These are phyloP conservation scores for Septoria linicola DNA, from an alignment of 2,329 filamentous ascomycete genomes.

Conservation along the genomic window DNA sequence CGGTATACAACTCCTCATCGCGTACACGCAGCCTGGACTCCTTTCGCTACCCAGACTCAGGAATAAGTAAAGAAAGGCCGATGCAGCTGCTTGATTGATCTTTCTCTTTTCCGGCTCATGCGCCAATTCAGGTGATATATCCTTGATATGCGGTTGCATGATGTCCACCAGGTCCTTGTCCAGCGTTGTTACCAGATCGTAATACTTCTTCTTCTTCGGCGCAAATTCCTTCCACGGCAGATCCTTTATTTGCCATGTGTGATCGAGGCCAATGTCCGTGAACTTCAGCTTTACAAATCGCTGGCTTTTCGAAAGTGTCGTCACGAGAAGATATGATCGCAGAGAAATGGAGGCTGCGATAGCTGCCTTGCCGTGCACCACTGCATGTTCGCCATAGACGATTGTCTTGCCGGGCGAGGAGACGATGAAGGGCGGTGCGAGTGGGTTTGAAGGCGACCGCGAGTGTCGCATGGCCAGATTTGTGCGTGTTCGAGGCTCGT, in stretches of 20 bases:
- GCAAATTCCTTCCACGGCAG: conserved; percentile 85
- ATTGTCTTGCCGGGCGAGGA: conserved; percentile 98
- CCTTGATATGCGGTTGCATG: conserved; percentile 73
- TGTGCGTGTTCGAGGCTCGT: background rate
- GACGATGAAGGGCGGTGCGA: conserved; percentile 92
- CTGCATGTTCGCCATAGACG: conserved; percentile 94
- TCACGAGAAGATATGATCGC: conserved; percentile 94
- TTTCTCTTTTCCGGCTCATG: conserved; percentile 66
- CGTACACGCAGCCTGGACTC: conserved; percentile 81
- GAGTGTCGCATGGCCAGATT: conserved; percentile 10
- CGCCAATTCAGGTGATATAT: conserved; percentile 63
- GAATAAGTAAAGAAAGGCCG: conserved; percentile 89
- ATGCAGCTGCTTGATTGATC: conserved; percentile 78
- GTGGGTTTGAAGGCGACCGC: conserved; percentile 51
- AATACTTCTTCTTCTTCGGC: conserved; percentile 92
- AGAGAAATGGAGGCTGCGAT: conserved; percentile 94
- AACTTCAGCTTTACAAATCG: conserved; percentile 86
- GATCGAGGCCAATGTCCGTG: conserved; percentile 82
- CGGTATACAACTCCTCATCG: conserved; percentile 87
- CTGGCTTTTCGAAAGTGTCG: conserved; percentile 86
- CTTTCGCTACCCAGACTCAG: conserved; percentile 77
- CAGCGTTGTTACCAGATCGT: conserved; percentile 74
- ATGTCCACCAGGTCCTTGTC: conserved; percentile 79
- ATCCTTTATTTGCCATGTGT: conserved; percentile 92
- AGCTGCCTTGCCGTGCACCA: conserved; percentile 95